phyloP scores from a whole-genome alignment of 176 grass and related monocot genomes.

The Zoysia japonica region DNA sequence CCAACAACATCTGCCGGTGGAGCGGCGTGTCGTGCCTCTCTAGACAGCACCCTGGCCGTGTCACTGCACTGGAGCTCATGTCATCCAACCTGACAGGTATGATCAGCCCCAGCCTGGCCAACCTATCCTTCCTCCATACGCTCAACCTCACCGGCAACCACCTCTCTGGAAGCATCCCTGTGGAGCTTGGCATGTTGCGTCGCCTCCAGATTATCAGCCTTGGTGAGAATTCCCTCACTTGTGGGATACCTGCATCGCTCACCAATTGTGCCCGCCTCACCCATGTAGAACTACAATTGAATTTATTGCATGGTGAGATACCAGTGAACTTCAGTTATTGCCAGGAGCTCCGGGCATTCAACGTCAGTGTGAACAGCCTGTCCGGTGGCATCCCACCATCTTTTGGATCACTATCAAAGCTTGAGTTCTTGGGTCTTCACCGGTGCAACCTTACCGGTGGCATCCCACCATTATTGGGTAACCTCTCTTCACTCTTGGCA shows the following conservation, averaged over 20 bases:
- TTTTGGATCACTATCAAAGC: background rate
- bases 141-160: slow-evolving; percentile 23
- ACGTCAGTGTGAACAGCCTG: slow-evolving; percentile 25
- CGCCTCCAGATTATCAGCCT: slow-evolving; percentile 27
- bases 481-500: slow-evolving; percentile 22
- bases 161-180: slow-evolving; percentile 20
- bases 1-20: background rate
- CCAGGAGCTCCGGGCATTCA: slow-evolving; percentile 14
- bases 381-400: slow-evolving; percentile 28
- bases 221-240: slow-evolving; percentile 14
- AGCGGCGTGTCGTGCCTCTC: slow-evolving; percentile 21
- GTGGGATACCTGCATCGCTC: slow-evolving; percentile 21
- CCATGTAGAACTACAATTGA: slow-evolving; percentile 1
- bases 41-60: slow-evolving; percentile 12
- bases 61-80: slow-evolving; percentile 25
- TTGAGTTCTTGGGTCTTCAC: slow-evolving; percentile 26
- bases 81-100: slow-evolving; percentile 26
- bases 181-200: slow-evolving; percentile 1
- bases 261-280: slow-evolving; percentile 24
- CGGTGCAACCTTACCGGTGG: slow-evolving; percentile 20
- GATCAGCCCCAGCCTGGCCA: slow-evolving; percentile 25
- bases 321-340: slow-evolving; percentile 24
- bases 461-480: slow-evolving; percentile 2
- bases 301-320: slow-evolving; percentile 33
- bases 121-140: slow-evolving; percentile 32